Conservation (phyloP, 2,329 filamentous ascomycete genomes). For the Paramyrothecium roridum region DNA sequence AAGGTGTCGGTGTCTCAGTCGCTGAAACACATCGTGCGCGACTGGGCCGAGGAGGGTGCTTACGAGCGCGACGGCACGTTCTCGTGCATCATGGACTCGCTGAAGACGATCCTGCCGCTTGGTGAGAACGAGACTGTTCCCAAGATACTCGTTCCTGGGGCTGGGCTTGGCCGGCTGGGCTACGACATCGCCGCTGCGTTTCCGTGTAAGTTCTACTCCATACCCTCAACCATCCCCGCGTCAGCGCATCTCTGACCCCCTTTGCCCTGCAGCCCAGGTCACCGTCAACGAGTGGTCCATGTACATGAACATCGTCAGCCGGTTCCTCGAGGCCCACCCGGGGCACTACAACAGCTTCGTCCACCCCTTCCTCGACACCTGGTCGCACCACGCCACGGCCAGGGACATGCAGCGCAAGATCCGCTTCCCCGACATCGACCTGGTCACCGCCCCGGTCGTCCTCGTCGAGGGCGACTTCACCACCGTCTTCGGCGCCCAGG, state of each 20-base stretch:
- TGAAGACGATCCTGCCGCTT: constrained; percentile 26
- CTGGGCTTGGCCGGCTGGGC: constrained; percentile 49
- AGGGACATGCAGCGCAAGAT: constrained; percentile 43
- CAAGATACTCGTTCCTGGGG: constrained; percentile 47
- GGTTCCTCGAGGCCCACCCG: constrained; percentile 37
- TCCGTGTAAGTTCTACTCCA: not conserved
- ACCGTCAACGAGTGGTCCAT: constrained; percentile 56
- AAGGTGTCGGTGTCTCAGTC: constrained; percentile 47
- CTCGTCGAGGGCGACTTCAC: constrained; percentile 57
- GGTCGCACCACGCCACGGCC: constrained; percentile 52
- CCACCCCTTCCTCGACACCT: constrained; percentile 52
- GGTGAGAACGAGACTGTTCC: constrained; percentile 10
- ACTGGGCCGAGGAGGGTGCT: constrained; percentile 48
- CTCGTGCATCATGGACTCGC: constrained; percentile 29
- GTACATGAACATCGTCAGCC: constrained; percentile 54
- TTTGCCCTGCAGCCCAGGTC: constrained; percentile 40
- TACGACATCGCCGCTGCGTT: constrained; percentile 40
- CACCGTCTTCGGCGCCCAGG: constrained; percentile 27
- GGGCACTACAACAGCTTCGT: constrained; percentile 23
- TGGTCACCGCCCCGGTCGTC: constrained; percentile 34
- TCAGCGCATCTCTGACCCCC: not conserved
- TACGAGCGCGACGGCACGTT: constrained; percentile 43
- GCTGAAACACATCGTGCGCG: constrained; percentile 55
- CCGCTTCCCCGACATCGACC: constrained; percentile 37
- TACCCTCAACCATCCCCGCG: not conserved